These are phyloP conservation scores for Leccinellum luteum DNA, from an alignment of 768 basidiomycete genomes.

Conservation along the genomic window DNA sequence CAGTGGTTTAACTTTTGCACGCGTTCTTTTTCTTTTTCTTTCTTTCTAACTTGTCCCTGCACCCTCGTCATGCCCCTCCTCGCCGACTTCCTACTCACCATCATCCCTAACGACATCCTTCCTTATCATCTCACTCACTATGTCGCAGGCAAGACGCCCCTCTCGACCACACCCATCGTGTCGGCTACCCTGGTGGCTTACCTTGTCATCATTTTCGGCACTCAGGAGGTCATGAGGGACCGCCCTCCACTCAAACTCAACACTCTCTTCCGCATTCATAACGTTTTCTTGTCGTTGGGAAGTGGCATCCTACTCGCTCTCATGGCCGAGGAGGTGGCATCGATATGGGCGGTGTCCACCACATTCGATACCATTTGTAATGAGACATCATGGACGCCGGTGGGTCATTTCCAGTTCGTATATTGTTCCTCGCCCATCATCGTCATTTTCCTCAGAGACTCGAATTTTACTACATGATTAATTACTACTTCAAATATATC, in stretches of 20 bases:
- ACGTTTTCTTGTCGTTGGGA: conserved; percentile 81
- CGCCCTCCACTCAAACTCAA: conserved; percentile 73
- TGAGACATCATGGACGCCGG: conserved; percentile 79
- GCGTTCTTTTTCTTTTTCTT: too few species aligned
- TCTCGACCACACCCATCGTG: conserved; percentile 66
- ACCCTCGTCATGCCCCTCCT: conserved; percentile 59
- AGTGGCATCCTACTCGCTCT: conserved; percentile 82
- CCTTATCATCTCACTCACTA: conserved; percentile 42
- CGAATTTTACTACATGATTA: conserved; percentile 97
- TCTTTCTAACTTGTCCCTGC: too few species aligned
- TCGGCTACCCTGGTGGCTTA: conserved; percentile 69
- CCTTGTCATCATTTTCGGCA: conserved; percentile 84
- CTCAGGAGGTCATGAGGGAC: conserved; percentile 81
- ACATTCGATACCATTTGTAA: conserved; percentile 78
- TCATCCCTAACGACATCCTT: conserved; percentile 48
- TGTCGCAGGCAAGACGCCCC: conserved; percentile 54
- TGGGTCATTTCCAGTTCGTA: conserved; percentile 40
- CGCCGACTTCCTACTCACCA: conserved; percentile 65
- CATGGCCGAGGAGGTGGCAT: conserved; percentile 89
- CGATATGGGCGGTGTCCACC: conserved; percentile 70
- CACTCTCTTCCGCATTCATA: conserved; percentile 85
- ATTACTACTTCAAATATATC: conserved; percentile 98
- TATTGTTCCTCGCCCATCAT: conserved; percentile 1
- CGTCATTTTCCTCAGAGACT: conserved; percentile 58
- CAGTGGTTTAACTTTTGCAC: too few species aligned